Evolutionary conservation across 306 rosid genomes (phyloP).

Genomic region (Morella rubra): DNA sequence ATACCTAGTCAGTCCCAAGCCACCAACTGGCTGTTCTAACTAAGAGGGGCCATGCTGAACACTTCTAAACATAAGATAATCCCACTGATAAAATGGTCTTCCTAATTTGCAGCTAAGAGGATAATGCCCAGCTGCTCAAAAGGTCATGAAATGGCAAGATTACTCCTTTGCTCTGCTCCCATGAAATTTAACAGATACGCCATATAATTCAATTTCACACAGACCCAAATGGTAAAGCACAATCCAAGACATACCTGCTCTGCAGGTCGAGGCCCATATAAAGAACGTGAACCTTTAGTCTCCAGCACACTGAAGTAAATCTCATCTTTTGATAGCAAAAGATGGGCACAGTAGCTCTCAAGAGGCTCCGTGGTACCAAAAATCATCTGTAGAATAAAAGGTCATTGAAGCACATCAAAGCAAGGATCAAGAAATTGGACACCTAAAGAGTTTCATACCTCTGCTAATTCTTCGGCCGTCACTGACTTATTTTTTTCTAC

Average conservation of each 20-base stretch:
- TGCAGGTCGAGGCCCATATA: conserved; percentile 84
- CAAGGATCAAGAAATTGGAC: conserved; percentile 14
- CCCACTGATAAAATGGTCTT: background rate
- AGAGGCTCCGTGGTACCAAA: conserved; percentile 83
- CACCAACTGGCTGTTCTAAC: background rate
- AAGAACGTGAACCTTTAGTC: conserved; percentile 65
- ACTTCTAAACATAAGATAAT: background rate
- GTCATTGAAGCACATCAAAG: conserved; percentile 30
- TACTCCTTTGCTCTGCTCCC: background rate
- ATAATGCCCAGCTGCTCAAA: conserved; percentile 1
- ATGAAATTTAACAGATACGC: background rate
- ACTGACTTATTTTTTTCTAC: conserved; percentile 77
- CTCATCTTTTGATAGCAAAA: conserved; percentile 84
- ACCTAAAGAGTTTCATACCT: conserved; percentile 51
- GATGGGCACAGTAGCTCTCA: conserved; percentile 90
- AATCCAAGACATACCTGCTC: conserved; percentile 57
- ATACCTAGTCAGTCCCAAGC: background rate
- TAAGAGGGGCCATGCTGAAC: background rate
- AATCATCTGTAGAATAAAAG: conserved; percentile 66
- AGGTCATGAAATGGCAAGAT: background rate
- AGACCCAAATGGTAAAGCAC: background rate
- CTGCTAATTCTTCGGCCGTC: conserved; percentile 80
- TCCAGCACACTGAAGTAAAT: conserved; percentile 78
- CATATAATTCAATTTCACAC: background rate
- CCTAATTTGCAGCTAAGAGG: background rate